A percentile compares a stretch with the other conserved stretches of the same genome.
These are phyloP conservation scores for Colletotrichum orbiculare DNA, from an alignment of 2,329 filamentous ascomycete species.

Conservation along the genomic window DNA sequence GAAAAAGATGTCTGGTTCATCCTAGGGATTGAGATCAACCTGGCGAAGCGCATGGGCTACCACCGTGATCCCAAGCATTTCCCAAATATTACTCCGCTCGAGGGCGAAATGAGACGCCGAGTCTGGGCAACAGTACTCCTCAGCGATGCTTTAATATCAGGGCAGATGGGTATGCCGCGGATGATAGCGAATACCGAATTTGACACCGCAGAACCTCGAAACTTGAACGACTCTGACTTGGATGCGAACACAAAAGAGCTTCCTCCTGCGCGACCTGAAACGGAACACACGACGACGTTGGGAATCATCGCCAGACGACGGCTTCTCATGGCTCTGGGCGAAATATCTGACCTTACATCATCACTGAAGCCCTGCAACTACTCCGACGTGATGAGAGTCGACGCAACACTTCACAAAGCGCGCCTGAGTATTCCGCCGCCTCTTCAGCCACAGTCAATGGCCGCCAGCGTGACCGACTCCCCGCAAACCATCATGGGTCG, in stretches of 20 bases:
- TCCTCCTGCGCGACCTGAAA: slow-evolving; percentile 49
- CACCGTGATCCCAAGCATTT: slow-evolving; percentile 58
- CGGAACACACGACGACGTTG: slow-evolving; percentile 42
- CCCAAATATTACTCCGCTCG: slow-evolving; percentile 50
- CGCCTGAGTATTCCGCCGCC: slow-evolving; percentile 39
- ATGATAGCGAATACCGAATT: slow-evolving; percentile 52
- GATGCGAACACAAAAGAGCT: slow-evolving; percentile 45
- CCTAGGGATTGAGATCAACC: slow-evolving; percentile 46
- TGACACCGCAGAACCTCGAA: slow-evolving; percentile 55
- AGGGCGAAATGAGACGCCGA: slow-evolving; percentile 58
- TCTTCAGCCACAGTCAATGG: slow-evolving; percentile 37
- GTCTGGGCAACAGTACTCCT: slow-evolving; percentile 54
- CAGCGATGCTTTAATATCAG: slow-evolving; percentile 55
- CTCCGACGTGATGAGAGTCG: slow-evolving; percentile 39
- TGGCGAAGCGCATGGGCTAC: slow-evolving; percentile 54
- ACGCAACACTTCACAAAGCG: slow-evolving; percentile 41
- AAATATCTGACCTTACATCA: slow-evolving; percentile 39
- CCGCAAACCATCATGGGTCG: slow-evolving; percentile 42
- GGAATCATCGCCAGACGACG: slow-evolving; percentile 39
- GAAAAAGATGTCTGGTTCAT: slow-evolving; percentile 42
- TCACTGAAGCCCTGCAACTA: slow-evolving; percentile 35
- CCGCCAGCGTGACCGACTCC: slow-evolving; percentile 40
- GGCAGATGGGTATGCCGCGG: slow-evolving; percentile 58
- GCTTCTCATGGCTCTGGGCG: slow-evolving; percentile 39
- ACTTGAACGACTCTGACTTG: slow-evolving; percentile 57